These are phyloP conservation scores for Trypethelium eluteriae DNA, from an alignment of 495 filamentous ascomycete species.

Conservation along the genomic window DNA sequence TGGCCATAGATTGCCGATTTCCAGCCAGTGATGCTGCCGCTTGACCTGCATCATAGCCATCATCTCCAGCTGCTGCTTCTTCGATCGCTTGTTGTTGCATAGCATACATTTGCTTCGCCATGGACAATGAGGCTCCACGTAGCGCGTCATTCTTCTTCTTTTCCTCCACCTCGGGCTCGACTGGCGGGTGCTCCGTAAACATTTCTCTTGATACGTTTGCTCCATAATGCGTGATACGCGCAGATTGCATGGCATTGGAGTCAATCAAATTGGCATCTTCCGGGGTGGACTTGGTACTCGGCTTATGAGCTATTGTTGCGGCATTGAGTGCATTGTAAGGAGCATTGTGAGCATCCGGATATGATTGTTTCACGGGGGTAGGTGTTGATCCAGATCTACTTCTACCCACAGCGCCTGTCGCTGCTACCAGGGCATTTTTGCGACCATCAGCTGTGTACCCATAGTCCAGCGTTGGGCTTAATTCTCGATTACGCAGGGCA, in stretches of 20 bases:
- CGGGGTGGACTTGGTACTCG: conserved; percentile 24
- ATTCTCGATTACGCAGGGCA: conserved; percentile 43
- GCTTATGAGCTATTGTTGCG: conserved; percentile 50
- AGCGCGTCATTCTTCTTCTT: conserved; percentile 60
- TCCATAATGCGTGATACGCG: conserved; percentile 48
- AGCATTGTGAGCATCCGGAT: conserved; percentile 53
- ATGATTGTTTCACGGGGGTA: conserved; percentile 36
- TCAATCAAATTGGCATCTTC: conserved; percentile 22
- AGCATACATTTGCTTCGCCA: conserved; percentile 80
- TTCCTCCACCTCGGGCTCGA: conserved; percentile 65
- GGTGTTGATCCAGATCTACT: conserved; percentile 62
- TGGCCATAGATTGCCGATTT: not conserved
- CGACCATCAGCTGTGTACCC: conserved; percentile 43
- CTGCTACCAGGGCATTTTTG: conserved; percentile 59
- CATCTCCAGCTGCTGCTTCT: conserved; percentile 29
- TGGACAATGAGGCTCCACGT: conserved; percentile 72
- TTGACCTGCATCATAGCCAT: conserved; percentile 6
- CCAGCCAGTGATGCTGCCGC: conserved; percentile 14
- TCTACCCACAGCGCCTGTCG: conserved; percentile 63
- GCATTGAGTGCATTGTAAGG: conserved; percentile 59
- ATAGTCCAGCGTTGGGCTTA: conserved; percentile 39
- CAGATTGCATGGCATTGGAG: conserved; percentile 47
- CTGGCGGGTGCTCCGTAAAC: conserved; percentile 68
- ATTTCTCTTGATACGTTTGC: conserved; percentile 51
- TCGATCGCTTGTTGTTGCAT: conserved; percentile 53